Evolutionary conservation across 2,329 filamentous ascomycete species (phyloP), one percentile per base, ranked within the genome.

Genomic region (Colletotrichum euphorbiae): DNA sequence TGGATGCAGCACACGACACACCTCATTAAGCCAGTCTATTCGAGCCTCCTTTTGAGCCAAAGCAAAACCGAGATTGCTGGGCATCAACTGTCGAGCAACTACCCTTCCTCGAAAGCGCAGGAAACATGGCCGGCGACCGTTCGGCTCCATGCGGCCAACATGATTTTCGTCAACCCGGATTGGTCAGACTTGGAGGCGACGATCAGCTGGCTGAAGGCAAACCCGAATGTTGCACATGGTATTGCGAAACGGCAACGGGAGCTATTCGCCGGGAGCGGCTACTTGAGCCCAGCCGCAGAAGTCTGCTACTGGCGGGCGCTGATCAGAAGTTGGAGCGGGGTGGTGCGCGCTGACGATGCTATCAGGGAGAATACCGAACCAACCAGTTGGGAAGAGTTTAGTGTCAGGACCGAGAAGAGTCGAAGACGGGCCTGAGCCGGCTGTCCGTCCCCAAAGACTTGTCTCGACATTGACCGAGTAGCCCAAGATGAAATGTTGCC

Each of bases 1-100:
- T 86, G 82, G 80, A 74, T 84, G 74, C 82, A 85, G 78, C 84
- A 85, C 71, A 78, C 80, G 3, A 84, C 82, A 58, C 84, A 86
- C 69, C 75, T 86, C 1, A 75, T 81, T 15, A 73, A 77, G 24
- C 84, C 84, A 1, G 74, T 82, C 6, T 85, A 83, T 66, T 82
- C 80, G 31, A 73, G 73, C 42, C 69, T 72, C 1, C 65, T 81
- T 21, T 58, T 74, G 13, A 46, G 48, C 5, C 8, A 15, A 5
- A 38, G 11, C 38, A 8, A 13, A 40, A 13, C 3, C 15, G 9
- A 21, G 3, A 2, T 11, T 17, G 6, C 21, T 12, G 38, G 15
- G 17, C 3, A 13, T 12, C 13, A 3, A 6, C 6, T 6, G 33
- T 12, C 21, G 19, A 21, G 33, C 8, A 13, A 31, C 13, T 48